Percentiles rank a stretch among this genome's conserved stretches.
These are phyloP conservation scores for Exophiala aquamarina DNA, from an alignment of 2,329 filamentous ascomycete species.

Conservation along the genomic window DNA sequence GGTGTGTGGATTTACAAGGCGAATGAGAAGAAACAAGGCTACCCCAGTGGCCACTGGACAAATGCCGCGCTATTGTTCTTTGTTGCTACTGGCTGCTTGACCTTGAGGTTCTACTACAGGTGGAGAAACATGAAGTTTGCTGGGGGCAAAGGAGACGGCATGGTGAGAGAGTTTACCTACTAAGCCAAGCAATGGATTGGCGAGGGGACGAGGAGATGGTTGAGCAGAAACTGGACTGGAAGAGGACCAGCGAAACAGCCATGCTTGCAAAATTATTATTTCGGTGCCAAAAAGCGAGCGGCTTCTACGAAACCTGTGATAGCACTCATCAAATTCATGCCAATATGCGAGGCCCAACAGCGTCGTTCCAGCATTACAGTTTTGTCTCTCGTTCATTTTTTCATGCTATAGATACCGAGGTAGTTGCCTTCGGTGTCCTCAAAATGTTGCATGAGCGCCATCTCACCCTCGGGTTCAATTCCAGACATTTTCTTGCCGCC, in stretches of 20 bases:
- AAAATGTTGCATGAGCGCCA: constrained; percentile 24
- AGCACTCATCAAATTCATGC: too few species aligned
- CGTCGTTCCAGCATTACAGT: too few species aligned
- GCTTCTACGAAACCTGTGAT: too few species aligned
- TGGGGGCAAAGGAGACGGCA: constrained; percentile 5
- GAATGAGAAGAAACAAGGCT: constrained; percentile 58
- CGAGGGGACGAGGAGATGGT: too few species aligned
- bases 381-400: too few species aligned
- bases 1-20: constrained; percentile 73
- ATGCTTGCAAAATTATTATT: too few species aligned
- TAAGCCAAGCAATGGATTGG: too few species aligned
- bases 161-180: constrained; percentile 3
- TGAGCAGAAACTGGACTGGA: too few species aligned
- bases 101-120: constrained; percentile 58
- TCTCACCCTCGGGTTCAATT: constrained; percentile 21
- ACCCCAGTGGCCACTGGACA: constrained; percentile 68
- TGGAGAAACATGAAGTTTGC: constrained; percentile 40
- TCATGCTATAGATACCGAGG: constrained; percentile 24
- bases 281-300: too few species aligned
- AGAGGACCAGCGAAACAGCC: too few species aligned
- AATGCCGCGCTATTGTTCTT: constrained; percentile 63
- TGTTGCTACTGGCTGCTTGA: constrained; percentile 55
- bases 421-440: constrained; percentile 29
- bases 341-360: too few species aligned
- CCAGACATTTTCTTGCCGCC: constrained; percentile 24